phyloP scores from a whole-genome alignment of 192 early-diverging fungal genomes.

The Thamnidium elegans region DNA sequence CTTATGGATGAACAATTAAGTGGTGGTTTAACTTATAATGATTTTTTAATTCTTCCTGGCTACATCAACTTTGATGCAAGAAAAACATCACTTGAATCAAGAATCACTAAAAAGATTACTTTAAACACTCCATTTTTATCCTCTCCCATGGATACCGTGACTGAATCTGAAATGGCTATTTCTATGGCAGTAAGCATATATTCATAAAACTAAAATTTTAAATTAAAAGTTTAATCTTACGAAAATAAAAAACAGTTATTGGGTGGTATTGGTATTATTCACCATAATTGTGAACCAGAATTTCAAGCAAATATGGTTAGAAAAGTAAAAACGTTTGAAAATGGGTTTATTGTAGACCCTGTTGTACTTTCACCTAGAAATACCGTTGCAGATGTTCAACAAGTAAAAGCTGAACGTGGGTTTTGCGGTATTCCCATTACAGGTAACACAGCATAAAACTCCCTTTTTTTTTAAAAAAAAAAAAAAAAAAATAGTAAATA shows the following conservation, averaged over 20 bases:
- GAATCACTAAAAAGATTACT: constrained; percentile 85
- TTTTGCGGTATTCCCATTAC: constrained; percentile 98
- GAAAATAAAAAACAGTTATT: constrained; percentile 46
- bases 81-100: constrained; percentile 73
- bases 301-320: constrained; percentile 98
- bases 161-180: constrained; percentile 98
- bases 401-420: constrained; percentile 83
- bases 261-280: constrained; percentile 96
- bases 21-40: constrained; percentile 98
- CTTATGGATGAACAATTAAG: constrained; percentile 76
- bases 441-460: constrained; percentile 40
- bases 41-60: constrained; percentile 95
- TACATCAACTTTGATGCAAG: constrained; percentile 91
- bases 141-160: constrained; percentile 98
- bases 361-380: constrained; percentile 78
- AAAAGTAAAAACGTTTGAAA: constrained; percentile 97
- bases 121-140: constrained; percentile 94
- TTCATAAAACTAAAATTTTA: neutral
- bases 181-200: constrained; percentile 80
- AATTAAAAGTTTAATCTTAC: neutral
- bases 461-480: too few species aligned
- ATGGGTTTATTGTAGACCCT: constrained; percentile 98
- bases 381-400: constrained; percentile 80
- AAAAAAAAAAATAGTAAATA: constrained; percentile 5
- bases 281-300: constrained; percentile 94